Base-by-base conservation (phyloP, 495 filamentous ascomycete genomes). In the Trichoderma parareesei region DNA sequence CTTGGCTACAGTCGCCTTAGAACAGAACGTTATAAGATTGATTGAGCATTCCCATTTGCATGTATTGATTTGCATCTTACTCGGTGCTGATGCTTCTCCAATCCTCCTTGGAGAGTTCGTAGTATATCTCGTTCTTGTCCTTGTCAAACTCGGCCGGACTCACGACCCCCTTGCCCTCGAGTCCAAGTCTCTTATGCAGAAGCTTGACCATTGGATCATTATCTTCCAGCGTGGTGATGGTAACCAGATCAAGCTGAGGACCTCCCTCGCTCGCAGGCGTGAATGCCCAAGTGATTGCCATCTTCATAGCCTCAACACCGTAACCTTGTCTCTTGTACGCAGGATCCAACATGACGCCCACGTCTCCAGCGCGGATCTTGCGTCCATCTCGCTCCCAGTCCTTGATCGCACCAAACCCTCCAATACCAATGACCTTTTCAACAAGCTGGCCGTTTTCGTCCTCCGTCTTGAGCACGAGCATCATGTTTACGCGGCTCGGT, bases 401-500 rank as follows among this genome's bases (percentile, higher is more conserved):
- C 6, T 57, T 57, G 27, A 57, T 57, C 1, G 53, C 33, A 0
- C 53, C 53, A 13, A 57, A 57, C 11, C 53, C 53, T 37, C 53
- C 53, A 8, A 57, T 20, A 14, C 53, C 53, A 37, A 57, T 57
- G 2, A 57, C 20, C 3, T 3, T 38, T 14, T 57, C 63, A 35
- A 16, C 40, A 2, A 37, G 40, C 5, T 55, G 18, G 0, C 38
- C 46, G 14, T 40, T 18, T 14, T 9, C 20, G 3, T 64, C 38
- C 27, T 64, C 46, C 9, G 63, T 10, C 9, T 42, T 44, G 48
- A 55, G 63, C 4, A 64, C 63, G 5, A 64, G 14, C 40, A 42
- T 43, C 37, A 64, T 48, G 46, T 64, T 64, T 33, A 64, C 63
- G 33, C 63, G 63, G 43, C n/a, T 41, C 10, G 63, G 63, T 8